Evolutionary conservation across 257 asterid species (phyloP), one percentile per base, ranked within the genome.

Genomic region (Plantago major): DNA sequence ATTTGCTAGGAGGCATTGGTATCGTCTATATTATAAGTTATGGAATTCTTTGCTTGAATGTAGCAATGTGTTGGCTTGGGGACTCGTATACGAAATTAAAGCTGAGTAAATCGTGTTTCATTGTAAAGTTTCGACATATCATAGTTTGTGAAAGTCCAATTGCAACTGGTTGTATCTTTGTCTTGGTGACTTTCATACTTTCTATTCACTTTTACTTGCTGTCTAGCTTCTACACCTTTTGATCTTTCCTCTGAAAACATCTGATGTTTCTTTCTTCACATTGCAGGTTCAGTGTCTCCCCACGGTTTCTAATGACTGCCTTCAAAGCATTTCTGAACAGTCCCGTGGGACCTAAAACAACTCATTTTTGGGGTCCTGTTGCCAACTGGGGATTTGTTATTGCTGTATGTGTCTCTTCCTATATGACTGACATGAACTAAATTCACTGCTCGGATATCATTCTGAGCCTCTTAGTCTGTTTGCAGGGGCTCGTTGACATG

Each of bases 401-500:
- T 68, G 91, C 88, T 49, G 91, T 84, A 81, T 42, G 73, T 60
- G 30, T 66, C 59, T 68, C 55, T 55, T 71, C 64, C 11, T 12
- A 55, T 37, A 16, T 42, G 33, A 33, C 11, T 12, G 43, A 11
- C 55, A 13, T 61, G 11, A 9, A 50, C 13, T n/a, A 14, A 9
- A n/a, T 60, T 28, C 14, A 18, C 50, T 16, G 8, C 38, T 33
- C 26, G 65, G 8, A 46, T 26, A 3, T 8, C 60, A 58, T 6
- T 47, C 67, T 58, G 28, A 64, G 51, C 33, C 47, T 43, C 30
- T 18, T 46, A 55, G 69, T 7, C 46, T 22, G 48, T 77, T 51
- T 47, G 40, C 71, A 90, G 96, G 98, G 95, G 30, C 78, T 91
- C 26, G 90, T 88, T 55, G 98, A 91, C 77, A 91, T 80, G 79